These are phyloP conservation scores for Phytophthora agathidicida DNA, from an alignment of 352 stramenopile species.

Conservation along the genomic window DNA sequence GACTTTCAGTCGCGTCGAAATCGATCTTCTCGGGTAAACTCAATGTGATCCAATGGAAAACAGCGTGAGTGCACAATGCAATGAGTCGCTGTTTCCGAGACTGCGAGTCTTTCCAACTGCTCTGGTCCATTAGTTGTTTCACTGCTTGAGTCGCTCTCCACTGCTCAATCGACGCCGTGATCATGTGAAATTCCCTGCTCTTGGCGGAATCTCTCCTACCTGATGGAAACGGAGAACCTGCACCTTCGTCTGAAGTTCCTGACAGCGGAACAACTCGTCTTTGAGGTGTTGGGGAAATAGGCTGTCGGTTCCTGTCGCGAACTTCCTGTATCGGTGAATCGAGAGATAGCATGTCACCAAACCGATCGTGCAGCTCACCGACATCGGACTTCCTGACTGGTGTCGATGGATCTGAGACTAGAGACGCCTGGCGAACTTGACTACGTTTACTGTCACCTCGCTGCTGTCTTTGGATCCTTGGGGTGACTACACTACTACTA, in stretches of 20 bases:
- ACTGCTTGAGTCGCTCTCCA: conserved; percentile 49
- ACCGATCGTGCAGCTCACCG: conserved; percentile 46
- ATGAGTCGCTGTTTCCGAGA: conserved; percentile 28
- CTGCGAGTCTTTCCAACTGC: conserved; percentile 28
- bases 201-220: too few species aligned
- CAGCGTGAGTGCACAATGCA: conserved; percentile 36
- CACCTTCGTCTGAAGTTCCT: too few species aligned
- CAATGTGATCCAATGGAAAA: conserved; percentile 58
- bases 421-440: conserved; percentile 13
- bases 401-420: conserved; percentile 1
- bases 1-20: conserved; percentile 22
- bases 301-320: not conserved
- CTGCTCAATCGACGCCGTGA: conserved; percentile 50
- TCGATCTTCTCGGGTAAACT: conserved; percentile 38
- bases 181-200: conserved; percentile 28
- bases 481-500: too few species aligned
- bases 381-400: not conserved
- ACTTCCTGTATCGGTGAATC: conserved; percentile 15
- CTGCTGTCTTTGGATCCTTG: conserved; percentile 5
- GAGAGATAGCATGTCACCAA: conserved; percentile 53
- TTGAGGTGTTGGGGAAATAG: too few species aligned
- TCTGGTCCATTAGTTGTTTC: conserved; percentile 34
- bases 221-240: too few species aligned
- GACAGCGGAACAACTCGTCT: too few species aligned
- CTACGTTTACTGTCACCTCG: conserved; percentile 3